Evolutionary conservation across 1,139 yeast genomes (phyloP).

Genomic region (Groenewaldozyma sp.): DNA sequence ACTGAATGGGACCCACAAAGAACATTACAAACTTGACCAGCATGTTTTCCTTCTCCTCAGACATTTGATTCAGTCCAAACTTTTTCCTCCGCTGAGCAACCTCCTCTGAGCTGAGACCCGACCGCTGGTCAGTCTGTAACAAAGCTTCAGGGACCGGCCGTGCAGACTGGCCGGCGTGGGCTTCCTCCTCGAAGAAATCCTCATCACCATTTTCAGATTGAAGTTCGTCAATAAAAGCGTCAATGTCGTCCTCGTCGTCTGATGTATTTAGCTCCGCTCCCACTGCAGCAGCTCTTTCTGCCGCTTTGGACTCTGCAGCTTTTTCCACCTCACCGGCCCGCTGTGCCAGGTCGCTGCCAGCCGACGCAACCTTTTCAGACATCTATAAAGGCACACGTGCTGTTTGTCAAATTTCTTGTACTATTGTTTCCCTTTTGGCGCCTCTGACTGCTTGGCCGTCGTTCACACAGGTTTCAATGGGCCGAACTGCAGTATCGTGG

Average conservation of each 20-base stretch:
- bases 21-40: conserved; percentile 80
- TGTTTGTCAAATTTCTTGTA: too few species aligned
- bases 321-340: neutral
- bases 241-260: conserved; percentile 78
- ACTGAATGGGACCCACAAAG: conserved; percentile 97
- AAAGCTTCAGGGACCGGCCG: conserved; percentile 84
- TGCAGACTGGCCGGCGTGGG: conserved; percentile 33
- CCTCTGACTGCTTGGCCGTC: too few species aligned
- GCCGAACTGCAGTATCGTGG: too few species aligned
- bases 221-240: conserved; percentile 78
- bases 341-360: neutral
- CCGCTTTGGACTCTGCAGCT: neutral
- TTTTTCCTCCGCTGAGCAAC: conserved; percentile 83
- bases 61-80: conserved; percentile 90
- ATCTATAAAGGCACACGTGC: too few species aligned
- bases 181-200: conserved; percentile 47
- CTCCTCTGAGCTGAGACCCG: conserved; percentile 77
- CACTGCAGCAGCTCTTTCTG: neutral
- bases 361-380: too few species aligned
- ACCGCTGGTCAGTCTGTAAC: conserved; percentile 75
- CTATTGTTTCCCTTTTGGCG: too few species aligned
- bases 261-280: conserved; percentile 34
- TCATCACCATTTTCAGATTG: conserved; percentile 66
- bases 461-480: too few species aligned
- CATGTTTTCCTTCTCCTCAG: conserved; percentile 83